phyloP scores from a whole-genome alignment of 257 asterid species.

The Rehmannia glutinosa region DNA sequence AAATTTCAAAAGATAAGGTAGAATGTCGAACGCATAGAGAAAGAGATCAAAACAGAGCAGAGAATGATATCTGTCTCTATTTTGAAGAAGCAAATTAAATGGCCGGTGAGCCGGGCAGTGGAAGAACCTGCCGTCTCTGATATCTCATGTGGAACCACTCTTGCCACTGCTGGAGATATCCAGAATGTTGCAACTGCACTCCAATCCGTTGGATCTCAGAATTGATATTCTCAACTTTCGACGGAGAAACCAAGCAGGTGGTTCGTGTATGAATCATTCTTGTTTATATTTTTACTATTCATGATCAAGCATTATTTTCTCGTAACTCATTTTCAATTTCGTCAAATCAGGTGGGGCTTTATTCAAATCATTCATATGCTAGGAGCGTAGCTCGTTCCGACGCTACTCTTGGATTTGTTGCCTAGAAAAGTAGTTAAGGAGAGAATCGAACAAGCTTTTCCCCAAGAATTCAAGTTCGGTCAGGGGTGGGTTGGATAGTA shows the following conservation, averaged over 20 bases:
- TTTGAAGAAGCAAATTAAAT: constrained; percentile 55
- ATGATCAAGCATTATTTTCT: neutral
- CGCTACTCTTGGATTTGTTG: constrained; percentile 84
- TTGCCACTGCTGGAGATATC: constrained; percentile 52
- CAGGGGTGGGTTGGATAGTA: constrained; percentile 99
- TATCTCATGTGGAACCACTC: constrained; percentile 88
- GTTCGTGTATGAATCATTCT: constrained; percentile 59
- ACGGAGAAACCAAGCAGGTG: constrained; percentile 87
- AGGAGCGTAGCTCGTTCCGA: constrained; percentile 93
- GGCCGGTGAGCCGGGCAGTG: constrained; percentile 41
- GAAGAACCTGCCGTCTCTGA: constrained; percentile 80
- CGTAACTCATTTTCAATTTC: constrained; percentile 11
- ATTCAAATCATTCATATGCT: constrained; percentile 85
- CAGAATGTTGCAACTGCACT: constrained; percentile 40
- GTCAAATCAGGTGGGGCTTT: constrained; percentile 76
- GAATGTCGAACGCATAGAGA: constrained; percentile 41
- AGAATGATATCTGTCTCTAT: constrained; percentile 38
- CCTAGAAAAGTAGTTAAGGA: constrained; percentile 84
- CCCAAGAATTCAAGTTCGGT: constrained; percentile 79
- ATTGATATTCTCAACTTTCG: constrained; percentile 76
- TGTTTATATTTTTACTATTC: neutral
- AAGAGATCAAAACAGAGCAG: constrained; percentile 64
- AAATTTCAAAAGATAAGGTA: constrained; percentile 65
- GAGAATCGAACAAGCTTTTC: constrained; percentile 84
- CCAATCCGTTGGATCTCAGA: constrained; percentile 46